Percentiles rank a stretch among this genome's conserved stretches.
Conservation (phyloP, 73 alveolate species). For the Symbiodinium pilosum region DNA sequence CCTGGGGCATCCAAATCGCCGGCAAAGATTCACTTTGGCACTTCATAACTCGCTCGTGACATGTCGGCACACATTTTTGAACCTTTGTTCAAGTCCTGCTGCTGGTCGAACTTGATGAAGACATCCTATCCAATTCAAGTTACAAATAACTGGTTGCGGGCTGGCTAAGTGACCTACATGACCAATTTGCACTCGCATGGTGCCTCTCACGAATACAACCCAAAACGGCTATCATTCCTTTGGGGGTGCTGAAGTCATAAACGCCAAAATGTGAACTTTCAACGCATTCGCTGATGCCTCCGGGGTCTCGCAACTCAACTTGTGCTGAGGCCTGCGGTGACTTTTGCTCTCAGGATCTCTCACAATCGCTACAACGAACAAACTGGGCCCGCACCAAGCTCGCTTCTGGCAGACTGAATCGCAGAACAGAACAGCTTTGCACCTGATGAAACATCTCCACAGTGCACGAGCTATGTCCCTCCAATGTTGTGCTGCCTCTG, state of each 20-base stretch:
- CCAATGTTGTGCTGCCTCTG: background rate
- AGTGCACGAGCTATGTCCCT: background rate
- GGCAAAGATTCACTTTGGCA: no score
- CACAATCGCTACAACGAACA: no score
- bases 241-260: no score
- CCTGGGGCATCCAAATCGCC: background rate
- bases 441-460: no score
- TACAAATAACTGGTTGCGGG: background rate
- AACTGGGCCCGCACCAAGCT: background rate
- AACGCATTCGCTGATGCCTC: no score
- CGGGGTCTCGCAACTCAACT: background rate
- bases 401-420: slow-evolving; percentile 35
- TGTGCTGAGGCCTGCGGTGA: slow-evolving; percentile 12
- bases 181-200: no score
- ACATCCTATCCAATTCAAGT: background rate
- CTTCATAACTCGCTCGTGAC: no score
- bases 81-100: background rate
- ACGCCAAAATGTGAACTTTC: background rate
- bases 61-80: no score
- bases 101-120: background rate
- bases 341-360: no score
- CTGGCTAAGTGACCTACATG: no score
- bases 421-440: slow-evolving; percentile 31
- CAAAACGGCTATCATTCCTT: no score
- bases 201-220: no score